phyloP scores from a whole-genome alignment of 2,329 filamentous ascomycete species.

The Colletotrichum tropicale region DNA sequence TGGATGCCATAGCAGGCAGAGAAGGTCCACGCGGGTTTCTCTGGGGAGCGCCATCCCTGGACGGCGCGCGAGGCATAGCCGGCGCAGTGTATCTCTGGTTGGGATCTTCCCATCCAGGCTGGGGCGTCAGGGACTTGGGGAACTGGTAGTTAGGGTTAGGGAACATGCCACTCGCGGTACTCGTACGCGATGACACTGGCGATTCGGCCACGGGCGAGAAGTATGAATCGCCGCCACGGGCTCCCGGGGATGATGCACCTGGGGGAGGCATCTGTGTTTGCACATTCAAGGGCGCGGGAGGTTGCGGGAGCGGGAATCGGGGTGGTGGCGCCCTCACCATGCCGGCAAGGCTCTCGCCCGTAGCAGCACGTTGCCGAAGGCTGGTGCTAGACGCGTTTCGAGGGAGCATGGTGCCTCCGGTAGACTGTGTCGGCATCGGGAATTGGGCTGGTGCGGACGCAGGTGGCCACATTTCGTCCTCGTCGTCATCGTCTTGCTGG shows the following conservation, averaged over 20 bases:
- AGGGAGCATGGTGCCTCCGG: slow-evolving; percentile 47
- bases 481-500: slow-evolving; percentile 67
- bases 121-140: slow-evolving; percentile 73
- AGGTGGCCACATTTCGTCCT: slow-evolving; percentile 49
- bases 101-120: slow-evolving; percentile 71
- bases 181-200: slow-evolving; percentile 76
- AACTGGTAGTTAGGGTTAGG: slow-evolving; percentile 64
- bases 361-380: slow-evolving; percentile 77
- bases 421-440: slow-evolving; percentile 33
- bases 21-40: slow-evolving; percentile 79
- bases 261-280: slow-evolving; percentile 57
- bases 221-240: slow-evolving; percentile 78
- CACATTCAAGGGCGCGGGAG: slow-evolving; percentile 67
- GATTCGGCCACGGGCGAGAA: slow-evolving; percentile 89
- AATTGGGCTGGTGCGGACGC: slow-evolving; percentile 40
- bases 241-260: slow-evolving; percentile 61
- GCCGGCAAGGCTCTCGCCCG: slow-evolving; percentile 69
- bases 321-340: slow-evolving; percentile 68
- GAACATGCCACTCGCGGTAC: slow-evolving; percentile 78
- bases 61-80: slow-evolving; percentile 81
- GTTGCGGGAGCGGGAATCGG: slow-evolving; percentile 71
- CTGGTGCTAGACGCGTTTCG: slow-evolving; percentile 78
- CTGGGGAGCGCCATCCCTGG: slow-evolving; percentile 73
- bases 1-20: slow-evolving; percentile 71
- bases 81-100: slow-evolving; percentile 87